Conservation (phyloP, 352 stramenopile species). For the Globisporangium nodosum region DNA sequence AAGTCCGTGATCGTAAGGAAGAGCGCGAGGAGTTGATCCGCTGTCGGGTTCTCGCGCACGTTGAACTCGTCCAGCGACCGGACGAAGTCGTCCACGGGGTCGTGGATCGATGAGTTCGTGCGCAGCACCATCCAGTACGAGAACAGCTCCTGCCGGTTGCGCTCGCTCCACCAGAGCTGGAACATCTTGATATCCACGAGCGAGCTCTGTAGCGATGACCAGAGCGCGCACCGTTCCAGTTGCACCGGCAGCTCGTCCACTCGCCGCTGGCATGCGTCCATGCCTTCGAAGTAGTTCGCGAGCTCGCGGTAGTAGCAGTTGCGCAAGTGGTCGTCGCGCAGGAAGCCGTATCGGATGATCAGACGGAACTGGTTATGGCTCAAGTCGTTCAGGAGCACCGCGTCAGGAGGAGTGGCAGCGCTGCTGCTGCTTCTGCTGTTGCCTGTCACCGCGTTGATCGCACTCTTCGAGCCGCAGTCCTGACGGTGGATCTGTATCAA, state of each 20-base stretch:
- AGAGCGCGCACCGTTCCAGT: slow-evolving; percentile 64
- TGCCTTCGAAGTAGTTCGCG: slow-evolving; percentile 64
- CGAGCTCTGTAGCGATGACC: slow-evolving; percentile 51
- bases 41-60: slow-evolving; percentile 46
- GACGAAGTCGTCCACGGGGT: slow-evolving; percentile 78
- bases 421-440: slow-evolving; percentile 1
- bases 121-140: slow-evolving; percentile 73
- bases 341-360: slow-evolving; percentile 64
- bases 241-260: slow-evolving; percentile 79
- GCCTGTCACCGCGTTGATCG: too few relatives aligned
- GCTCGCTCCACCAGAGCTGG: slow-evolving; percentile 75
- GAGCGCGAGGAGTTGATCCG: slow-evolving; percentile 59
- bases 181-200: slow-evolving; percentile 88
- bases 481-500: slow-evolving; percentile 63
- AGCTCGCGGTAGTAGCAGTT: slow-evolving; percentile 71
- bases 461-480: slow-evolving; percentile 27
- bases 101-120: slow-evolving; percentile 53
- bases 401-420: background rate
- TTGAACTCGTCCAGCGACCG: slow-evolving; percentile 74
- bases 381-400: slow-evolving; percentile 62
- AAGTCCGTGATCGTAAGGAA: slow-evolving; percentile 81
- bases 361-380: slow-evolving; percentile 76
- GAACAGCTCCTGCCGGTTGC: slow-evolving; percentile 78
- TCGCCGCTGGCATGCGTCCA: slow-evolving; percentile 65
- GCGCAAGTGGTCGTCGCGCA: slow-evolving; percentile 58